Percentiles rank a stretch among this genome's conserved stretches.
These are phyloP conservation scores for Mortierella polycephala DNA, from an alignment of 371 early-diverging fungal genomes.

Conservation along the genomic window DNA sequence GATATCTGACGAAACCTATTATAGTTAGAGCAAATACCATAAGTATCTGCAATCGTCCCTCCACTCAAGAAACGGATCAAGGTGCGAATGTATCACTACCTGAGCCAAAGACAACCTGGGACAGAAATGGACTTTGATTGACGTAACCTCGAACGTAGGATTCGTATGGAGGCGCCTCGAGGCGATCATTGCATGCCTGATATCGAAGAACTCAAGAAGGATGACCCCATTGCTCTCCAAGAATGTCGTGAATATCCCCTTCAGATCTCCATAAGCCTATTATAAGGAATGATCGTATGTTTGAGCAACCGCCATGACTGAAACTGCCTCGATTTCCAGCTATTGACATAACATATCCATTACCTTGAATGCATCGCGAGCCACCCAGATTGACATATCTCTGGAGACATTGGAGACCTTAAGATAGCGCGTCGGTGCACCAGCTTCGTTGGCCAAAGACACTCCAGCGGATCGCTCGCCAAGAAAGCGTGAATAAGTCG, in stretches of 20 bases:
- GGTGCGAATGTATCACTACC: slow-evolving; percentile 3
- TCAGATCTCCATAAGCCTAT: slow-evolving; percentile 40
- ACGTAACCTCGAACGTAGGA: background rate
- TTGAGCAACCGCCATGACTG: background rate
- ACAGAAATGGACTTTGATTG: slow-evolving; percentile 22
- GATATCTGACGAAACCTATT: slow-evolving; percentile 30
- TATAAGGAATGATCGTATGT: background rate
- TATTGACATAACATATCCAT: background rate
- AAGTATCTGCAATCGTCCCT: too few species aligned
- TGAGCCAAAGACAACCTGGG: slow-evolving; percentile 7
- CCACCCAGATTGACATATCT: slow-evolving; percentile 32
- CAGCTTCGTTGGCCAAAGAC: background rate
- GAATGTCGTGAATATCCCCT: slow-evolving; percentile 30
- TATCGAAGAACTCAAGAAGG: slow-evolving; percentile 47
- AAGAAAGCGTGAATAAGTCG: too few species aligned
- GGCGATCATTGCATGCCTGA: slow-evolving; percentile 39
- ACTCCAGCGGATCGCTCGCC: background rate
- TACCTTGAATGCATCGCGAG: slow-evolving; percentile 38
- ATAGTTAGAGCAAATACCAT: background rate
- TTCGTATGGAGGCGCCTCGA: slow-evolving; percentile 7
- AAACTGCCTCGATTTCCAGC: background rate
- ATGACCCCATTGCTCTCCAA: slow-evolving; percentile 23
- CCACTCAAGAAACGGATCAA: background rate
- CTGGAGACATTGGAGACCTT: slow-evolving; percentile 26
- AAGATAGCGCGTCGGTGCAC: slow-evolving; percentile 26